Conservation (phyloP, 495 filamentous ascomycete genomes). For the Letharia lupina region DNA sequence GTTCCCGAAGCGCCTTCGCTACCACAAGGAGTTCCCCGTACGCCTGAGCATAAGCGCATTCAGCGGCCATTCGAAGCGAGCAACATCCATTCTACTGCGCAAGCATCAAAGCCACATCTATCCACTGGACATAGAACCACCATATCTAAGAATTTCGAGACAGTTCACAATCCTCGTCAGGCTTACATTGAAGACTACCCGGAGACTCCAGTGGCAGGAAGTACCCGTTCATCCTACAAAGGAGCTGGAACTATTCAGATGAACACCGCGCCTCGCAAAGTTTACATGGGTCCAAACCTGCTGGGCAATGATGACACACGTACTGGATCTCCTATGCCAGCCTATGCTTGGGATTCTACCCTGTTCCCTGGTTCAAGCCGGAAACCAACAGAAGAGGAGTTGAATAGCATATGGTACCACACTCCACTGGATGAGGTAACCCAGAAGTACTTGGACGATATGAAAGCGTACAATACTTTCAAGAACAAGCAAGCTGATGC, state of each 20-base stretch:
- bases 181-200: constrained; percentile 2
- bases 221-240: neutral
- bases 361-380: neutral
- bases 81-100: neutral
- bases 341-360: neutral
- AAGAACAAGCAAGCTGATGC: neutral
- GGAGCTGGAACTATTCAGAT: neutral
- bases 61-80: neutral
- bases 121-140: neutral
- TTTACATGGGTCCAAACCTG: neutral
- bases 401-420: neutral
- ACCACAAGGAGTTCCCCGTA: neutral
- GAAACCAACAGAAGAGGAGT: neutral
- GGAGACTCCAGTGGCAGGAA: neutral
- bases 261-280: neutral
- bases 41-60: neutral
- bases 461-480: neutral
- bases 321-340: neutral
- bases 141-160: neutral
- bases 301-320: neutral
- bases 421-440: constrained; percentile 4
- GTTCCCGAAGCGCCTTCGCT: neutral
- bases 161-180: neutral
- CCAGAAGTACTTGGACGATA: neutral
- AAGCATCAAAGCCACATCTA: neutral